Percentiles rank a stretch among this genome's conserved stretches.
These are phyloP conservation scores for Aureobasidium sp. DNA, from an alignment of 2,329 filamentous ascomycete genomes.

Conservation along the genomic window DNA sequence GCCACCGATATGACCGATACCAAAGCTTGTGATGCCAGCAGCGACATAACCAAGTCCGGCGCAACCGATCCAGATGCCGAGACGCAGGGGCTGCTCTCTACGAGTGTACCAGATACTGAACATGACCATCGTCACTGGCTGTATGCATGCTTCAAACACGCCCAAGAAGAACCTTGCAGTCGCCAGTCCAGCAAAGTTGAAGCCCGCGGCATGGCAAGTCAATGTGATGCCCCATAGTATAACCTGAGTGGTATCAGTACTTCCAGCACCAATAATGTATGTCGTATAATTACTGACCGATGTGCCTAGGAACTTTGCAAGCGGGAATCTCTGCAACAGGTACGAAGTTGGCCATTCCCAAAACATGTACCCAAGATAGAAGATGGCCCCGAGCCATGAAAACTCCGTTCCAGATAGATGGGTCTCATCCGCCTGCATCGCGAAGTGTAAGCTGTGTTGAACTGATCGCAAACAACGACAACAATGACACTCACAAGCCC, in stretches of 20 bases:
- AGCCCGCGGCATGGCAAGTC: conserved; percentile 55
- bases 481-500: neutral
- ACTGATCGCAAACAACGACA: too few species aligned
- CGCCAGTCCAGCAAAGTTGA: conserved; percentile 54
- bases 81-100: conserved; percentile 56
- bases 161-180: conserved; percentile 63
- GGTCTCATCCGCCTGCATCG: neutral
- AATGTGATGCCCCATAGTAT: conserved; percentile 57
- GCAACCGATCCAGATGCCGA: conserved; percentile 60
- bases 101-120: conserved; percentile 68
- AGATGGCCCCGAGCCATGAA: conserved; percentile 45
- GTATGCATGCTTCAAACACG: conserved; percentile 61
- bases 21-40: neutral
- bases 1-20: neutral
- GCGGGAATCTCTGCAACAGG: conserved; percentile 55
- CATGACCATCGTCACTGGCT: conserved; percentile 61
- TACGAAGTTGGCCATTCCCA: conserved; percentile 63
- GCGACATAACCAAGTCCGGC: conserved; percentile 48
- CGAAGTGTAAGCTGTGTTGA: neutral
- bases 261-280: too few species aligned
- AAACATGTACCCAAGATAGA: conserved; percentile 49
- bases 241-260: conserved; percentile 29
- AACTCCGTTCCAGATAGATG: conserved; percentile 39
- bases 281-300: neutral
- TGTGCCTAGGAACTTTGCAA: conserved; percentile 48